Percentiles rank a stretch among this genome's conserved stretches.
Conservation (phyloP, 768 basidiomycete genomes). For the Lactifluus subvellereus region DNA sequence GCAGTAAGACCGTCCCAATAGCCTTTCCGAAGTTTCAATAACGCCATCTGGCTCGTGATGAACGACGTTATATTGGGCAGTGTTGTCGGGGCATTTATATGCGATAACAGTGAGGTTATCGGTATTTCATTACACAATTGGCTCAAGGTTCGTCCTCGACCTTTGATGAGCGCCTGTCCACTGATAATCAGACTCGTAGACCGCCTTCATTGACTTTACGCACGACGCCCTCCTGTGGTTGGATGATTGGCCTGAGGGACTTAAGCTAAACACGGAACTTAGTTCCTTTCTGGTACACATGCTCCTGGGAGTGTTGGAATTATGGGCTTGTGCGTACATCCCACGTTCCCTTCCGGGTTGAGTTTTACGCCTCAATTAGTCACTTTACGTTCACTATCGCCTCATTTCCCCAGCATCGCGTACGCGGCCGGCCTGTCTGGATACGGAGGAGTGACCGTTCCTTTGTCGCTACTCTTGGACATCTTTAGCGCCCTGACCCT, state of each 20-base stretch:
- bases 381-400: constrained; percentile 2
- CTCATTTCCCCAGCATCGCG: constrained; percentile 16
- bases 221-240: constrained; percentile 68
- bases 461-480: constrained; percentile 17
- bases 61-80: constrained; percentile 87
- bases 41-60: constrained; percentile 82
- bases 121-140: constrained; percentile 32
- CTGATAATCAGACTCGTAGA: constrained; percentile 27
- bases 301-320: constrained; percentile 55
- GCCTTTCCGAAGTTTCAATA: constrained; percentile 63
- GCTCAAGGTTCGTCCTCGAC: constrained; percentile 1
- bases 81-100: constrained; percentile 63
- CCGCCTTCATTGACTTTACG: constrained; percentile 42
- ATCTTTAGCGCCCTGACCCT: constrained; percentile 57
- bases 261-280: constrained; percentile 96
- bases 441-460: constrained; percentile 18
- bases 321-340: constrained; percentile 64
- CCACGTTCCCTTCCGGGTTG: background rate
- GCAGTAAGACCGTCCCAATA: background rate
- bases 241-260: constrained; percentile 91
- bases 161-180: background rate
- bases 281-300: constrained; percentile 75
- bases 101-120: constrained; percentile 53
- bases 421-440: constrained; percentile 19
- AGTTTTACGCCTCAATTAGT: background rate